Evolutionary conservation across 169 alveolate species (phyloP).

Genomic region (Toxoplasma gondii): DNA sequence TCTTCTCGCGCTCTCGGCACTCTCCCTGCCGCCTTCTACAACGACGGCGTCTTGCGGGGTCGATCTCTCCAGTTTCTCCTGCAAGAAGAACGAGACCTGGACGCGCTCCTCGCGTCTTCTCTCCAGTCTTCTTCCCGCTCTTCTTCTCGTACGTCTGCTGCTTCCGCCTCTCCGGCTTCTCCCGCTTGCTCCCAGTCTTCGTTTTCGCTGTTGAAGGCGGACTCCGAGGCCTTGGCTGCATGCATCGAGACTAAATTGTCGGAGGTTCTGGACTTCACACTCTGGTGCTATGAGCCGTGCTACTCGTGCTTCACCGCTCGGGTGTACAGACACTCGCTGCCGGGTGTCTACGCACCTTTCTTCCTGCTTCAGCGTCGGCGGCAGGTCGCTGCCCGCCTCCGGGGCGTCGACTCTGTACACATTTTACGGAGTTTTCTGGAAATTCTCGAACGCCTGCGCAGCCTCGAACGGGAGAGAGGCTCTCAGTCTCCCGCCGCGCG

Average conservation of each 20-base stretch:
- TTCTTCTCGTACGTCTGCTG: not conserved
- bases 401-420: not conserved
- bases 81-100: not conserved
- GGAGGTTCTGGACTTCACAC: not conserved
- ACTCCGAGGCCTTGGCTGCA: not conserved
- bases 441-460: not conserved
- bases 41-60: not conserved
- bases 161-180: too few relatives aligned
- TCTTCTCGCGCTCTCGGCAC: not conserved
- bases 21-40: not conserved
- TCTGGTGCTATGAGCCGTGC: conserved; percentile 6
- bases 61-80: not conserved
- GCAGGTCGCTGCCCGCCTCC: not conserved
- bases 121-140: not conserved
- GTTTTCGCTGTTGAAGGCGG: not conserved
- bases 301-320: not conserved
- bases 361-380: not conserved
- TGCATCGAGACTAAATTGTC: not conserved
- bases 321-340: not conserved
- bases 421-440: not conserved
- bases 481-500: not conserved
- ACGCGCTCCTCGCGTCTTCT: not conserved
- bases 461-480: not conserved
- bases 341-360: not conserved
- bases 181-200: not conserved